Base-by-base conservation (phyloP, 2,329 filamentous ascomycete species). In the Colletotrichum sp. region DNA sequence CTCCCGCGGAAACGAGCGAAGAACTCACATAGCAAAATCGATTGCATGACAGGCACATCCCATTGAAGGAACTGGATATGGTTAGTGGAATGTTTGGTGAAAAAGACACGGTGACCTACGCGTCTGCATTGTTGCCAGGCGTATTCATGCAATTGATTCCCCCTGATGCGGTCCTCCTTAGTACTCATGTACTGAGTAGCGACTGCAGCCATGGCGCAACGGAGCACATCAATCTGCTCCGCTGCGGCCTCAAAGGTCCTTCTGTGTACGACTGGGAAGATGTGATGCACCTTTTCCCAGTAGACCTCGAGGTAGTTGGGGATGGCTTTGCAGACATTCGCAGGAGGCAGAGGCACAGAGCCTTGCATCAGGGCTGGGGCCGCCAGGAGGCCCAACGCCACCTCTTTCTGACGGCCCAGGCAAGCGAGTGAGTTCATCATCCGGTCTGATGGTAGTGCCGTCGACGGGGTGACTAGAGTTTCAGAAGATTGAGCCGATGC, bases 201-300 rank as follows among this genome's bases (percentile, higher is more conserved):
- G 34, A 91, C 81, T n/a, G 90, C 90, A 26, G 89, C 90, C 90
- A 92, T 91, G 75, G 89, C 89, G 76, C 86, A 90, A 16, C 83
- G 86, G 61, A 91, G 83, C 57, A 89, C 82, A 69, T 89, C 86
- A 8, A 81, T 43, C 32, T 84, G 81, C 69, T 88, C 86, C 6
- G 82, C 81, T 21, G 82, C 82, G 30, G 82, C 83, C 72, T 89
- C 86, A 55, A 88, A 86, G 16, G 85, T 86, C 26, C 83, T 81
- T 73, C 85, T 85, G 81, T 92, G 90, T 30, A 91, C 84, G 30
- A 91, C 80, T n/a, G 90, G 89, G 78, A 87, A 88, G 71, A 84
- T 77, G 26, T 84, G 83, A 78, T 90, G 85, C 65, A 90, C 87
- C 75, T 85, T 86, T 67, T 87, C 84, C 90, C 90, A 91, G 82